Percentiles rank a stretch among this genome's conserved stretches.
Conservation (phyloP, 257 asterid species). For the Linderniella brevidens region DNA sequence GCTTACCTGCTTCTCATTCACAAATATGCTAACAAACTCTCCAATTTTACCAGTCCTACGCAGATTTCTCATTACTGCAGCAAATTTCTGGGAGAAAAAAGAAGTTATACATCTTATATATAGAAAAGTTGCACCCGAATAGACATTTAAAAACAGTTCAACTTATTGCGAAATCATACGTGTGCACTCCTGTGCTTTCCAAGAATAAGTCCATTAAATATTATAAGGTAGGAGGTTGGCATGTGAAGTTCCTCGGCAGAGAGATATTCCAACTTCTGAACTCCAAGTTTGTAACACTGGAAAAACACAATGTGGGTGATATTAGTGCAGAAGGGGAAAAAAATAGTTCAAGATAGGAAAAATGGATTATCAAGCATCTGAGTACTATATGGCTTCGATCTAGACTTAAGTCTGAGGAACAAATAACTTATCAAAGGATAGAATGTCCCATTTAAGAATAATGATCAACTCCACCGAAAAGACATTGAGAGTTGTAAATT, state of each 20-base stretch:
- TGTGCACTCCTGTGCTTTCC: slow-evolving; percentile 85
- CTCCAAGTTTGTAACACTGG: slow-evolving; percentile 76
- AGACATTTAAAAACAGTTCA: no score
- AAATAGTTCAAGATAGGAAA: no score
- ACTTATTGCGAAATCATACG: slow-evolving; percentile 28
- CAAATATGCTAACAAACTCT: slow-evolving; percentile 85
- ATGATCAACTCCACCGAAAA: no score
- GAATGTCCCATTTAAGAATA: no score
- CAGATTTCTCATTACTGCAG: slow-evolving; percentile 59
- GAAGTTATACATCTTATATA: slow-evolving; percentile 1
- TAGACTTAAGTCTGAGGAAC: no score
- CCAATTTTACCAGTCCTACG: slow-evolving; percentile 85
- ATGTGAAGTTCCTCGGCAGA: slow-evolving; percentile 90
- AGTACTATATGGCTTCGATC: no score
- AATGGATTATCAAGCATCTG: no score
- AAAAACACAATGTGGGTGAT: slow-evolving; percentile 8
- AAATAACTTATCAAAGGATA: no score
- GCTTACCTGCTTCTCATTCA: slow-evolving; percentile 77
- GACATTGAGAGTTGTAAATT: no score
- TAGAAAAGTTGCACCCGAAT: background rate
- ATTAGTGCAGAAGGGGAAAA: background rate
- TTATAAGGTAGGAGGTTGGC: slow-evolving; percentile 62
- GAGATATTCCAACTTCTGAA: slow-evolving; percentile 61
- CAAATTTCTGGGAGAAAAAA: slow-evolving; percentile 38
- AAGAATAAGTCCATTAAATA: slow-evolving; percentile 80